Base-by-base conservation (phyloP, 257 asterid species). In the Marsdenia floribunda region DNA sequence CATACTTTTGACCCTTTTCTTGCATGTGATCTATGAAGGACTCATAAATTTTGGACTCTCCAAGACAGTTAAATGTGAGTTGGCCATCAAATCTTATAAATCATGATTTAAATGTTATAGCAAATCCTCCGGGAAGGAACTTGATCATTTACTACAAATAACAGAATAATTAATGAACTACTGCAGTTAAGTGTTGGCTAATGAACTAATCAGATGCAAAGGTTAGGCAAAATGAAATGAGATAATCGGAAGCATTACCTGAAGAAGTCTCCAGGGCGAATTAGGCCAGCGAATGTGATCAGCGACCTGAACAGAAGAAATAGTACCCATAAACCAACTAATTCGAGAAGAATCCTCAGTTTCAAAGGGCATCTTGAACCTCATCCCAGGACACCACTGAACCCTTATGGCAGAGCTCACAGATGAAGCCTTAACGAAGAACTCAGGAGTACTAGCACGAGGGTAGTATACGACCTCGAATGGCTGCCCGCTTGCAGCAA, bases 311-410 rank as follows among this genome's bases (percentile, higher is more conserved):
- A 83, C 84, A 3, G 90, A 77, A 63, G 92, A 78, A 37, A 86
- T 80, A 10, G 92, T 87, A 70, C 95, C 95, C 88, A 84, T 81
- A 76, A 87, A 89, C 95, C 95, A 89, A 78, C 92, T 87, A 59
- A 89, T 83, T 35, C 92, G 79, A 6, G 95, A 84, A 74, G 92
- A 82, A 65, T 87, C 95, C 87, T 87, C 94, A 0, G 94, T 87
- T 79, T 89, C 94, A 71, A 87, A 89, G 6, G 94, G 85, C 92
- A 89, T 89, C 86, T 89, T 87, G 77, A 89, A 89, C 81, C 95
- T 89, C 89, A 87, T 86, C 47, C 89, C 89, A 19, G 86, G 59
- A 72, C 85, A 77, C 95, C 95, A 89, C 40, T 81, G 95, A 57
- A 80, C 83, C 81, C 86, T 86, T 89, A 87, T 81, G 1, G 90